Conservation (phyloP, 306 rosid genomes). For the Fragaria nilgerrensis region DNA sequence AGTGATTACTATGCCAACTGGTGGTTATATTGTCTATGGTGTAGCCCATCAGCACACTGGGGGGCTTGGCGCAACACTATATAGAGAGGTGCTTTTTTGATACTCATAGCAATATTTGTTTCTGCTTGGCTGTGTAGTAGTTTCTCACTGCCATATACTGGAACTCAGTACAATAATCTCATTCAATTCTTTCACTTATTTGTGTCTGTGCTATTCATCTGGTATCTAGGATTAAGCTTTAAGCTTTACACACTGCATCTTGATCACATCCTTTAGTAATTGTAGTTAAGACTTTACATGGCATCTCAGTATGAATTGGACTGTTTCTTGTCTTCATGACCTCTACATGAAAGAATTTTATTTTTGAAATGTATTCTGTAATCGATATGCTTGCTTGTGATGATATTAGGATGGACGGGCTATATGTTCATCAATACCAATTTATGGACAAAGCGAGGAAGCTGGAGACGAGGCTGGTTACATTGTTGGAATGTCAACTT, state of each 20-base stretch:
- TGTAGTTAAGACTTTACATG: not conserved
- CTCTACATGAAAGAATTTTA: not conserved
- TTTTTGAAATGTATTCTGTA: not conserved
- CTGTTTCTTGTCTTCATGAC: not conserved
- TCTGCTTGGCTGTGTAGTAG: not conserved
- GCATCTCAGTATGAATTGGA: not conserved
- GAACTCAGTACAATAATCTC: not conserved
- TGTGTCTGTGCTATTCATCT: not conserved
- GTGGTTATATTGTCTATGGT: constrained; percentile 67
- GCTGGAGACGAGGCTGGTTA: constrained; percentile 66
- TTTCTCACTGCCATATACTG: not conserved
- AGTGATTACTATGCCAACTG: constrained; percentile 34
- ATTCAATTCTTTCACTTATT: not conserved
- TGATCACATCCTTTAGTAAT: not conserved
- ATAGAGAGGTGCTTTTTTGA: constrained; percentile 52
- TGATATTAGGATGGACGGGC: constrained; percentile 59
- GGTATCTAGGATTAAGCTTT: constrained; percentile 5
- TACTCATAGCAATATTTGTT: not conserved
- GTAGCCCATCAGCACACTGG: constrained; percentile 84
- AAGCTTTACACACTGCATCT: not conserved
- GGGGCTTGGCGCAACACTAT: constrained; percentile 56
- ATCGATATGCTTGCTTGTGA: not conserved
- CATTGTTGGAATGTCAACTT: constrained; percentile 81
- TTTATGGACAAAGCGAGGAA: constrained; percentile 65
- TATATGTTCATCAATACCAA: constrained; percentile 65